These are phyloP conservation scores for Stipa capillata DNA, from an alignment of 176 grass and related monocot species.

Conservation along the genomic window DNA sequence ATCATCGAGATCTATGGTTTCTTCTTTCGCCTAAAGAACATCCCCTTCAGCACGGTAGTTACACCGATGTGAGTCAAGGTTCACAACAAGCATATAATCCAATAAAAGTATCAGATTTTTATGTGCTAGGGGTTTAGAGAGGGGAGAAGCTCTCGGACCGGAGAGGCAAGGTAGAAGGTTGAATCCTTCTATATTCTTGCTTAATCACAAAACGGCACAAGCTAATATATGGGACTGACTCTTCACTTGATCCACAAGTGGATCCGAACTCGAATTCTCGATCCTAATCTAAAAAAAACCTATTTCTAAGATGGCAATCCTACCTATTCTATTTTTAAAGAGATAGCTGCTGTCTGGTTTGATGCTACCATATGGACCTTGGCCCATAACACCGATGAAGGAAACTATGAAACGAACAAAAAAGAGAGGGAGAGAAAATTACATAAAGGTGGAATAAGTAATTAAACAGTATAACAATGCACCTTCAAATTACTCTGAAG, in stretches of 20 bases:
- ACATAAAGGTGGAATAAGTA: background rate
- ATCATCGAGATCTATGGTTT: no score
- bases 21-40: no score
- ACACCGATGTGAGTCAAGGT: background rate
- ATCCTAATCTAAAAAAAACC: background rate
- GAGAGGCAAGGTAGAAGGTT: background rate
- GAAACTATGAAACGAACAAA: background rate
- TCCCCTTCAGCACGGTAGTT: no score
- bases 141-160: background rate
- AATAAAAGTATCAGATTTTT: background rate
- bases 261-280: background rate
- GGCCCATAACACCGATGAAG: background rate
- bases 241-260: background rate
- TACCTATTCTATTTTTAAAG: background rate
- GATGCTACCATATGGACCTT: background rate
- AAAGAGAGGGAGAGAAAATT: background rate
- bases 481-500: slow-evolving; percentile 76
- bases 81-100: background rate
- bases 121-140: background rate
- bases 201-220: background rate
- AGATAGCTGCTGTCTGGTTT: background rate
- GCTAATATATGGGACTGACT: background rate
- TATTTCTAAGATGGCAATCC: background rate
- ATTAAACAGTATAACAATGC: background rate
- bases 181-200: background rate